phyloP scores from a whole-genome alignment of 495 filamentous ascomycete species.

The Penicillium pancosmium region DNA sequence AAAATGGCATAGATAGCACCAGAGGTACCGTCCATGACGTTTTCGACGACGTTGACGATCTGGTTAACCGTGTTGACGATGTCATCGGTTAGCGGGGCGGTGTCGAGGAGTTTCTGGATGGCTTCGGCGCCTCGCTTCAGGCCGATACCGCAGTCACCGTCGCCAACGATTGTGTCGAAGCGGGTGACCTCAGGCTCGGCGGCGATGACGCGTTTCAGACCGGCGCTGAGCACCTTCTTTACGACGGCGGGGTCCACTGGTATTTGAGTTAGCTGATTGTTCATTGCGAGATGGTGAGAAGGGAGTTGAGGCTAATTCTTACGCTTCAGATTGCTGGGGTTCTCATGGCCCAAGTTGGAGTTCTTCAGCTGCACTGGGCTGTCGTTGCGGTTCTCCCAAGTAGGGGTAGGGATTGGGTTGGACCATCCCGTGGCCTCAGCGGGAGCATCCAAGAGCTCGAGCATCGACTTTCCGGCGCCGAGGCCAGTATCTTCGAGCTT shows the following conservation, averaged over 20 bases:
- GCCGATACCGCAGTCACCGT: slow-evolving; percentile 93
- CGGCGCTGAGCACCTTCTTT: slow-evolving; percentile 63
- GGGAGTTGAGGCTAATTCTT: slow-evolving; percentile 19
- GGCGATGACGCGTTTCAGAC: slow-evolving; percentile 68
- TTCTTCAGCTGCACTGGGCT: slow-evolving; percentile 49
- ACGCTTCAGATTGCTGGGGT: slow-evolving; percentile 72
- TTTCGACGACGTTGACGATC: slow-evolving; percentile 85
- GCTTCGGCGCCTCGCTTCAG: slow-evolving; percentile 91
- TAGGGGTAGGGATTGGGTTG: slow-evolving; percentile 60
- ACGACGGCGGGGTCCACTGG: slow-evolving; percentile 62
- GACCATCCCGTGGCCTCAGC: slow-evolving; percentile 87
- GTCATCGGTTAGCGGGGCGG: slow-evolving; percentile 59
- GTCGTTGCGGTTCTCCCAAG: slow-evolving; percentile 55
- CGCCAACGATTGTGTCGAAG: slow-evolving; percentile 90
- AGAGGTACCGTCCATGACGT: slow-evolving; percentile 92
- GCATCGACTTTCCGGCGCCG: slow-evolving; percentile 73
- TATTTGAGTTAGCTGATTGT: slow-evolving; percentile 18
- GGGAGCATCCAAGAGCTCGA: slow-evolving; percentile 84
- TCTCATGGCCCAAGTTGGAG: slow-evolving; percentile 57
- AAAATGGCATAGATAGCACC: slow-evolving; percentile 96
- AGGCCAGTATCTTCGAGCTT: slow-evolving; percentile 81
- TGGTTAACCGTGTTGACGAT: slow-evolving; percentile 69
- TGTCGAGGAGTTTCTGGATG: slow-evolving; percentile 65
- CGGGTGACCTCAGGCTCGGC: slow-evolving; percentile 84
- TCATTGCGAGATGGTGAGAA: neutral